phyloP scores from a whole-genome alignment of 352 stramenopile species.

The Phytophthora pseudosyringae region DNA sequence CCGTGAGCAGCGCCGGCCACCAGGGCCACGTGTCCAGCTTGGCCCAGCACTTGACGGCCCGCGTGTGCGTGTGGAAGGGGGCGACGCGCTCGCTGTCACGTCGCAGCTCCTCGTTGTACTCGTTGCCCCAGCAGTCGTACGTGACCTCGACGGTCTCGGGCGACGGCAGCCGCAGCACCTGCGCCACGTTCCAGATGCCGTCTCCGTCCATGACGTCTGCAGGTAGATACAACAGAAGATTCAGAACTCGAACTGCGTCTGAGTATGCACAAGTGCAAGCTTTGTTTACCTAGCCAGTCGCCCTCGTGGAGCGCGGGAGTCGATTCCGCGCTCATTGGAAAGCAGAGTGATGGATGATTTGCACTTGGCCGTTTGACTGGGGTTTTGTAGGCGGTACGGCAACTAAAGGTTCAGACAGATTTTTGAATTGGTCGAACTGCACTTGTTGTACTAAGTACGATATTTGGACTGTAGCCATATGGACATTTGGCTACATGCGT shows the following conservation, averaged over 20 bases:
- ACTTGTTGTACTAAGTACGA: too few species aligned
- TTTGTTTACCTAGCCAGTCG: constrained; percentile 54
- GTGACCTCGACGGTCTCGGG: constrained; percentile 29
- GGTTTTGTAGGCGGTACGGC: too few species aligned
- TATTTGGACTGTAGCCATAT: constrained; percentile 8
- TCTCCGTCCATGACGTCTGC: constrained; percentile 66
- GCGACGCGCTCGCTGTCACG: constrained; percentile 61
- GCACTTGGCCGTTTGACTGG: not conserved
- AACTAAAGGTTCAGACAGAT: too few species aligned
- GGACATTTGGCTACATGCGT: constrained; percentile 9
- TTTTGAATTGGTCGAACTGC: too few species aligned
- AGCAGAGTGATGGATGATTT: constrained; percentile 7
- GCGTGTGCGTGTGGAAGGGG: constrained; percentile 74
- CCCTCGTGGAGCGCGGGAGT: constrained; percentile 17
- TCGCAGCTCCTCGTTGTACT: constrained; percentile 64
- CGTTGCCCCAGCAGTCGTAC: constrained; percentile 71
- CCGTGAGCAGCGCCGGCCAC: constrained; percentile 66
- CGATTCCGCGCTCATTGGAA: constrained; percentile 12
- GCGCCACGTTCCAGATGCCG: constrained; percentile 69
- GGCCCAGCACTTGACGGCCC: constrained; percentile 75
- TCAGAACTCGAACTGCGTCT: not conserved
- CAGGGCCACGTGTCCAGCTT: constrained; percentile 76
- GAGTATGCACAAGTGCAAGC: constrained; percentile 16
- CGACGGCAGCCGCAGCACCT: constrained; percentile 40
- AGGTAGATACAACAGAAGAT: not conserved